These are phyloP conservation scores for Eryngium alpinum DNA, from an alignment of 140 eudicot species.

Conservation along the genomic window DNA sequence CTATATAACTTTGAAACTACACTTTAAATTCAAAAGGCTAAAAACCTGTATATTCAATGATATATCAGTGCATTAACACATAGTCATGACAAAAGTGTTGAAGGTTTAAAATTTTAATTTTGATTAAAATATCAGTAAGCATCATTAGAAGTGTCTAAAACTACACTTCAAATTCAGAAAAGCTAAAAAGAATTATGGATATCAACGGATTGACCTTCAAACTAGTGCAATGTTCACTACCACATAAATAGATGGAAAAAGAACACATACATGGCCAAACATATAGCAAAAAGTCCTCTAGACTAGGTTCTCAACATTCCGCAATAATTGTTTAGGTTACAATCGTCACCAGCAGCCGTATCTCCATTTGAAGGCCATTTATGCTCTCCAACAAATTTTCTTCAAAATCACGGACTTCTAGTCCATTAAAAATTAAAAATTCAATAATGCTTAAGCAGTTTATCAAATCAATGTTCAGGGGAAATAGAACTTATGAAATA, in stretches of 20 bases:
- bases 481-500: no score
- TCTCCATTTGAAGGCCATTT: constrained; percentile 40
- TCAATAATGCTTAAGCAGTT: neutral
- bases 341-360: constrained; percentile 48
- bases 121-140: no score
- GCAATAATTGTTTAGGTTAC: constrained; percentile 42
- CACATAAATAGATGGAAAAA: neutral
- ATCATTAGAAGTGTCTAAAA: no score
- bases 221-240: neutral
- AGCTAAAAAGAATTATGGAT: no score
- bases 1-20: no score
- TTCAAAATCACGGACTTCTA: constrained; percentile 90
- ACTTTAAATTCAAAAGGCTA: no score
- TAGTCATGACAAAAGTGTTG: no score
- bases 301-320: constrained; percentile 87
- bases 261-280: constrained; percentile 71
- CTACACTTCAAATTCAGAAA: no score
- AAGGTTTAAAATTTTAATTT: no score
- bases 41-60: no score
- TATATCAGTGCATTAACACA: no score
- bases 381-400: constrained; percentile 69
- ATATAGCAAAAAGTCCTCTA: constrained; percentile 89
- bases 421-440: constrained; percentile 22
- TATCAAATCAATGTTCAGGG: neutral
- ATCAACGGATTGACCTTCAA: no score